These are phyloP conservation scores for Backusella westeae DNA, from an alignment of 192 early-diverging fungal species.

Conservation along the genomic window DNA sequence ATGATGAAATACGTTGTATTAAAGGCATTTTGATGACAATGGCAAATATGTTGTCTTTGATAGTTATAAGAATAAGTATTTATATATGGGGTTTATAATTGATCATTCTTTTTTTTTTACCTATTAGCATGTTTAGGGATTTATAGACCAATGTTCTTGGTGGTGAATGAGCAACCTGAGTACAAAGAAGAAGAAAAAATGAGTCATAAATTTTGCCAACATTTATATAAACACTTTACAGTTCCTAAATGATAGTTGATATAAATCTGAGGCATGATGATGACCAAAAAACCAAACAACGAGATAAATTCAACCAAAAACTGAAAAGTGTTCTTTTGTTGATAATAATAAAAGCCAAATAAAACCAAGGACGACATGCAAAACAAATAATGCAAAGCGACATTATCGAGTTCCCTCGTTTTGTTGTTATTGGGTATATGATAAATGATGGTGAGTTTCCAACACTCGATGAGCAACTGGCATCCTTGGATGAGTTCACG, in stretches of 20 bases:
- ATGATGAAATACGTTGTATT: constrained; percentile 76
- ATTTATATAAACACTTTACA: constrained; percentile 24
- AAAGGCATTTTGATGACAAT: constrained; percentile 93
- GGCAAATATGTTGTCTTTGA: constrained; percentile 80
- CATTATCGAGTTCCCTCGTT: constrained; percentile 55
- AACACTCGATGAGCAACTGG: constrained; percentile 79
- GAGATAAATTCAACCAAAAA: constrained; percentile 91
- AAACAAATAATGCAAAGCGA: constrained; percentile 83
- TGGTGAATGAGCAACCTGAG: constrained; percentile 82
- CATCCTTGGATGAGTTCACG: constrained; percentile 67
- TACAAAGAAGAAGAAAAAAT: background rate
- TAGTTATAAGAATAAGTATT: background rate
- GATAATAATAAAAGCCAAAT: constrained; percentile 72
- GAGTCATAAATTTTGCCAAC: background rate
- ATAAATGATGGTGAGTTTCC: constrained; percentile 64
- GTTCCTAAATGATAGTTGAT: constrained; percentile 86
- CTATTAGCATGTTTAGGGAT: constrained; percentile 57
- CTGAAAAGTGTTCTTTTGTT: constrained; percentile 81
- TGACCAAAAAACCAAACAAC: constrained; percentile 74
- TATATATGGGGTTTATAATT: background rate
- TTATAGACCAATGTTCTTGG: constrained; percentile 94
- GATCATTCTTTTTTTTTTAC: constrained; percentile 14
- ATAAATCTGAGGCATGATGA: constrained; percentile 83
- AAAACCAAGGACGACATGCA: constrained; percentile 73
- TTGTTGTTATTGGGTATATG: constrained; percentile 14